Base-by-base conservation (phyloP, 2,329 filamentous ascomycete species). In the Cladophialophora exuberans region DNA sequence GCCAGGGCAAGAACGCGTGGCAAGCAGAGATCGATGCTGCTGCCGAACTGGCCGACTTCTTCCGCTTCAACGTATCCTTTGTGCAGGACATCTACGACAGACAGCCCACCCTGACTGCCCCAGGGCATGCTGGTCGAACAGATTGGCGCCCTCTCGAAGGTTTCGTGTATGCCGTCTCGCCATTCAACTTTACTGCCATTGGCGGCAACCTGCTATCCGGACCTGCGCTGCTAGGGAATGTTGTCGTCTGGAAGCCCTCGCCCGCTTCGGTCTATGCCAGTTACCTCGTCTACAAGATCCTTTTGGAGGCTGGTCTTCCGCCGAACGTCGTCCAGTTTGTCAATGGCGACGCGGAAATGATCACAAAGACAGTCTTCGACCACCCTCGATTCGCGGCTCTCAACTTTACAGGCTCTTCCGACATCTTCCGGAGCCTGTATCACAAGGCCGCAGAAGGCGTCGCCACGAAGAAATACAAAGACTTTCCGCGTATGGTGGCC, bases 1-100 rank as follows among this genome's bases (percentile, higher is more conserved):
- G 93, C 59, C 93, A 99, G 76, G 93, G 94, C 67, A 97, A 97
- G 83, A 97, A 97, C 72, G 90, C 90, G 41, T 97, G 91, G 91
- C 93, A 97, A 75, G 93, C 94, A 13, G 93, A 97, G 80, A 97
- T 97, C 62, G 93, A 97, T 72, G 83, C 92, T 31, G 93, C 93
- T 15, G 93, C 93, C 5, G 94, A 97, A 79, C 76, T 96, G 65
- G 87, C 84, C 64, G 93, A 99, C 72, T 97, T 97, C 76, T 78
- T 97, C 70, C 85, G 91, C 69, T 96, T 97, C 79, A 94, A 94
- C 69, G 93, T 97, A 50, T 85, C 92, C 71, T 97, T 93, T 69
- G 93, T 93, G 23, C 87, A 96, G 75, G 89, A 97, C 70, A 78
- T 96, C 52, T 96, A 97, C 71, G 83, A 83, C 33, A 85, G 90